phyloP scores from a whole-genome alignment of 129 eudicot genomes.

The Flaveria sonorensis region DNA sequence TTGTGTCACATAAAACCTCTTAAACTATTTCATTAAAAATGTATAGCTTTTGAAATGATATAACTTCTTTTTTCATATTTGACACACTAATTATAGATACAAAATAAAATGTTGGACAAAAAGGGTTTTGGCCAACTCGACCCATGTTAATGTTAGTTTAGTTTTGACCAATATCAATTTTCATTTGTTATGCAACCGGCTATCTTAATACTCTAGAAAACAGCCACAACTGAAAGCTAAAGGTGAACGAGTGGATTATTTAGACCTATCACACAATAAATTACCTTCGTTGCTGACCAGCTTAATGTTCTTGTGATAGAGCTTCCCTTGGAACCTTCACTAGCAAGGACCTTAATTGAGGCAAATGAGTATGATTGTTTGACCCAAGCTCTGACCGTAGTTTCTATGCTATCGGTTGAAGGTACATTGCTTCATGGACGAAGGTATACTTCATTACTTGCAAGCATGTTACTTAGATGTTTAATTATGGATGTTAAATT shows the following conservation, averaged over 20 bases:
- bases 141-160: no score
- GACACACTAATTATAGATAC: neutral
- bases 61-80: neutral
- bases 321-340: conserved; percentile 95
- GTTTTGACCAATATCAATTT: neutral
- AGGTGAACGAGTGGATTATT: conserved; percentile 9
- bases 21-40: neutral
- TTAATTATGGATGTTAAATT: conserved; percentile 10
- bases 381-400: conserved; percentile 86
- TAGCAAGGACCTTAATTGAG: conserved; percentile 90
- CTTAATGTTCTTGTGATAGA: conserved; percentile 44
- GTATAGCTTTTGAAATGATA: neutral
- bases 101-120: neutral
- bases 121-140: neutral
- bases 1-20: neutral
- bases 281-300: conserved; percentile 5
- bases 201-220: neutral
- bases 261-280: neutral
- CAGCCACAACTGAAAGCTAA: conserved; percentile 18
- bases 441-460: conserved; percentile 45
- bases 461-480: conserved; percentile 15
- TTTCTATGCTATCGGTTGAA: conserved; percentile 94
- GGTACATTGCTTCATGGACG: conserved; percentile 77
- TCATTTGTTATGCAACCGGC: neutral
- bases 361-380: conserved; percentile 84